Evolutionary conservation across 2,329 filamentous ascomycete genomes (phyloP).

Genomic region (Amauroascus niger): DNA sequence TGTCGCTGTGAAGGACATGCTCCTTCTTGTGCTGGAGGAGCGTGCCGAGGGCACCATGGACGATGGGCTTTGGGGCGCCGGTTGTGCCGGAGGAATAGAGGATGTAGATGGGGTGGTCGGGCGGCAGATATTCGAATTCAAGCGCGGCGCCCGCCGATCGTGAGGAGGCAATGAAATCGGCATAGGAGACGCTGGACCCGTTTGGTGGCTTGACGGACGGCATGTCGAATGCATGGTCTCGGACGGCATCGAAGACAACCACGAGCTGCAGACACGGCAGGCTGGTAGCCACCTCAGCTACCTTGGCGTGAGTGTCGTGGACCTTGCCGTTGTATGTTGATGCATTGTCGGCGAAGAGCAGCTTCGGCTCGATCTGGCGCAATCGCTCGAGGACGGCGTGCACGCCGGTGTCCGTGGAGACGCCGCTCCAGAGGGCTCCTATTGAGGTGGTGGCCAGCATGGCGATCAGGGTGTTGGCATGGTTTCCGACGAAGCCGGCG

Average conservation of each 20-base stretch:
- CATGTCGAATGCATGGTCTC: constrained; percentile 30
- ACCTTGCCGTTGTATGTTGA: constrained; percentile 84
- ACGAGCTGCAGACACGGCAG: constrained; percentile 60
- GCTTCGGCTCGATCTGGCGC: constrained; percentile 69
- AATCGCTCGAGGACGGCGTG: constrained; percentile 83
- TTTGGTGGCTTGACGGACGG: constrained; percentile 26
- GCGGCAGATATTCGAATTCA: constrained; percentile 64
- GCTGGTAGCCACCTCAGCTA: constrained; percentile 61
- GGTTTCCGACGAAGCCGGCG: constrained; percentile 75
- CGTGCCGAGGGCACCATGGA: constrained; percentile 83
- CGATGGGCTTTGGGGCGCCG: constrained; percentile 77
- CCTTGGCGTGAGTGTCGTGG: constrained; percentile 71
- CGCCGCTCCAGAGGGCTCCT: constrained; percentile 85
- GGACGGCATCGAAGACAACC: constrained; percentile 62
- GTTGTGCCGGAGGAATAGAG: constrained; percentile 92
- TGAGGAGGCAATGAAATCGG: constrained; percentile 39
- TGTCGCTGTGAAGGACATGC: constrained; percentile 75
- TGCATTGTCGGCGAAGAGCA: constrained; percentile 81
- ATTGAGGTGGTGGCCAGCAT: constrained; percentile 76
- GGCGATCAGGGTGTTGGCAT: constrained; percentile 74
- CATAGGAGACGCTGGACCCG: constrained; percentile 36
- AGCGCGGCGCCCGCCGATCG: constrained; percentile 32
- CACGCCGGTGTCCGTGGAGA: constrained; percentile 85
- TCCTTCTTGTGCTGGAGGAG: constrained; percentile 97
- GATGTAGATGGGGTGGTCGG: constrained; percentile 86